Evolutionary conservation across 2,329 filamentous ascomycete species (phyloP), one percentile per base, ranked within the genome.

Genomic region (Dendryphion nanum): DNA sequence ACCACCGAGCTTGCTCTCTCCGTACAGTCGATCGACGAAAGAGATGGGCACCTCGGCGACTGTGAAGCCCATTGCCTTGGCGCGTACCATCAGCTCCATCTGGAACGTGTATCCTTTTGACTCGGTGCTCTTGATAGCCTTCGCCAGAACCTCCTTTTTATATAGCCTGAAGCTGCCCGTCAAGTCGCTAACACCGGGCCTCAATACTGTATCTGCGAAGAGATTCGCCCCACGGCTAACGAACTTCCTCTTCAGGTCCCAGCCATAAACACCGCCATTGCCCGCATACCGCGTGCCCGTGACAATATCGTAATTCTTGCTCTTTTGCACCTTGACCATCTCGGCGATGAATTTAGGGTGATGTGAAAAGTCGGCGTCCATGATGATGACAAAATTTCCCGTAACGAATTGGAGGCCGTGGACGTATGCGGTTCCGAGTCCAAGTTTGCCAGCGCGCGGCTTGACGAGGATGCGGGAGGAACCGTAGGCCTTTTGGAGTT

Each of bases 11-110:
- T 97, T 98, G 63, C 84, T 89, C 73, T 95, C 91, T 20, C 93
- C 93, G 64, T 95, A 98, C 32, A 98, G 69, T 40, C 93, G 82
- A 67, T 98, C 94, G 28, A 97, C 93, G 66, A 98, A 98, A 17
- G 81, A 87, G 53, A 98, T 98, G 10, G 93, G 93, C 44, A 95
- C 91, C 76, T 98, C 93, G 13, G 87, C 88, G 20, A 98, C 91
- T 24, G 83, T 86, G 73, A 81, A 95, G 1, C 93, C 91, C 87
- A 96, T 90, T 13, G 86, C 87, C 80, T 96, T 96, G 21, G 93
- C 93, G 45, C 90, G 79, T 6, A 97, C 91, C 84, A 96, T 97
- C 82, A 98, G 86, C 77, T 96, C 91, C 93, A 98, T 98, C 81
- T 98, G 93, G 77, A 98, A 98, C 28, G 86, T 91, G 68, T 97